Evolutionary conservation across 2,329 filamentous ascomycete genomes (phyloP), one percentile per base, ranked within the genome.

Genomic region (Sarocladium oryzae): DNA sequence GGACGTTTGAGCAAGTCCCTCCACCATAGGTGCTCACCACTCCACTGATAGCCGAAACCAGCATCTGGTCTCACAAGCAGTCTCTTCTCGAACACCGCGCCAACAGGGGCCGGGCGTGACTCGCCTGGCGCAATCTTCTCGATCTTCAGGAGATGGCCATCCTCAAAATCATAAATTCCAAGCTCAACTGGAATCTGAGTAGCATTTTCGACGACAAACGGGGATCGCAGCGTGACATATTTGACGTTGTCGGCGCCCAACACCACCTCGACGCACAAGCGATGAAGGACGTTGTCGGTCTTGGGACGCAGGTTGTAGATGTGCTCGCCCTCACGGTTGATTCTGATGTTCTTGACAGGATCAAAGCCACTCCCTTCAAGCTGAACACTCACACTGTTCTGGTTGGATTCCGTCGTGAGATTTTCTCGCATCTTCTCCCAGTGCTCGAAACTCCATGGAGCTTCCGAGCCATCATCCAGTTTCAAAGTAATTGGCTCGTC

Each of bases 11-110:
- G 73, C 40, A 99, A 72, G 59, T 97, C 93, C 66, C 83, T 90
- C 93, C 93, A 99, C 77, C 89, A 93, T 9, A 99, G 70, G 36
- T 84, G 82, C 63, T 97, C 90, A 45, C 83, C 85, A 3, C 90
- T 96, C 93, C 93, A 99, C 53, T 88, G 83, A 64, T 96, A 99
- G 1, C 93, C 93, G 61, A 99, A 99, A 3, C 93, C 93, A 60
- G 93, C 89, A 64, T 97, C 93, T 2, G 93, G 93, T 30, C 93
- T 83, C 38, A 99, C 76, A 8, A 99, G 79, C 7, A 96, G 74
- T 1, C 86, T 89, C 69, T 97, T 95, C 69, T 95, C 80, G 63
- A 85, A 97, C 1, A 88, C 90, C 1, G 92, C 90, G 13, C 93
- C 95, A 6, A 99, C 90, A 1, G 93, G 93, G 10, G 90, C 89